Evolutionary conservation across 2,329 filamentous ascomycete genomes (phyloP).

Genomic region (Xylariaceae sp.): DNA sequence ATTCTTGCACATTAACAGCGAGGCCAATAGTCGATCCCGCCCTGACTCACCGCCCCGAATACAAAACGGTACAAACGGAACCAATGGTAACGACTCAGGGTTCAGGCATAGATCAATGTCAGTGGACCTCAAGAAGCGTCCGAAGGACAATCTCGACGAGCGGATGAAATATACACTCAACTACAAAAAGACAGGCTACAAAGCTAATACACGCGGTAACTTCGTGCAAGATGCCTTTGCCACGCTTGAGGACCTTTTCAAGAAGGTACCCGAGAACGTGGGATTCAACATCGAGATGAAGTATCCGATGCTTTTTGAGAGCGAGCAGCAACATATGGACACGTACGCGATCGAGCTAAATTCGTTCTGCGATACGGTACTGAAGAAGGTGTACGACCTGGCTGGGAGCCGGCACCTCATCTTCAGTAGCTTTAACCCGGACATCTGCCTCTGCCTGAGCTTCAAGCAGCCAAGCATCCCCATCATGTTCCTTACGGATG

Average conservation of each 20-base stretch:
- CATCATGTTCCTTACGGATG: conserved; percentile 89
- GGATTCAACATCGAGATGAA: conserved; percentile 99
- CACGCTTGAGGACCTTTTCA: conserved; percentile 89
- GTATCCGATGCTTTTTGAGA: conserved; percentile 96
- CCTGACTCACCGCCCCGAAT: conserved; percentile 21
- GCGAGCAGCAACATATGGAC: conserved; percentile 94
- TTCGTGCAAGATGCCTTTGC: conserved; percentile 96
- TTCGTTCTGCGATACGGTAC: conserved; percentile 90
- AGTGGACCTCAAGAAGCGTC: conserved; percentile 45
- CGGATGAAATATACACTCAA: conserved; percentile 97
- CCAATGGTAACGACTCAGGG: conserved; percentile 26
- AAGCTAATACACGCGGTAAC: conserved; percentile 88
- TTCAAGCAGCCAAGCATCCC: conserved; percentile 98
- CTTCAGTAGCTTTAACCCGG: conserved; percentile 96
- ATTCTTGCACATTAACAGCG: conserved; percentile 80
- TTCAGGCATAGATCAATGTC: conserved; percentile 49
- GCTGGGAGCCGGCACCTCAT: conserved; percentile 84
- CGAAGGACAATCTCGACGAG: conserved; percentile 53
- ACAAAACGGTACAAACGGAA: conserved; percentile 21
- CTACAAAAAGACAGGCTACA: conserved; percentile 92
- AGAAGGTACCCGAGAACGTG: conserved; percentile 72
- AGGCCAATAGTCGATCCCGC: conserved; percentile 40
- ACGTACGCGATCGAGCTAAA: conserved; percentile 94
- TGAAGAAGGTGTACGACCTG: conserved; percentile 84
- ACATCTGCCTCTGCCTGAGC: conserved; percentile 87